Conservation (phyloP, 768 basidiomycete species). For the Leucosporidium scottii region DNA sequence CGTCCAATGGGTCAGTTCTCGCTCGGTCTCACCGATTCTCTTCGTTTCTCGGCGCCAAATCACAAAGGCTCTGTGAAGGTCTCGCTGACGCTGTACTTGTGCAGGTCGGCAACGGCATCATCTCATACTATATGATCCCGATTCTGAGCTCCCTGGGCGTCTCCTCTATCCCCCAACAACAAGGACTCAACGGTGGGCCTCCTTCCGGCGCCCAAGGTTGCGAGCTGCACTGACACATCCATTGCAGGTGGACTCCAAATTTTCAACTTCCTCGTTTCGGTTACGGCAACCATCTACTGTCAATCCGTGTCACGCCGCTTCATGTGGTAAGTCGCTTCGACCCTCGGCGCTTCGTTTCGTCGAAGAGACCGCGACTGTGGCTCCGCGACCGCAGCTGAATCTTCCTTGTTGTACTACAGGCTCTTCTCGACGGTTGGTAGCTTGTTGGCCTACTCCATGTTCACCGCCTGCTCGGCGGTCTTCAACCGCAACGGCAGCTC, state of each 20-base stretch:
- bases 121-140: not conserved
- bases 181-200: too few relatives aligned
- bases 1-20: not conserved
- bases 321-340: not conserved
- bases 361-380: too few relatives aligned
- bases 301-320: not conserved
- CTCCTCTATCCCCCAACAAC: not conserved
- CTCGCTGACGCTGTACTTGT: too few relatives aligned
- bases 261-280: constrained; percentile 8
- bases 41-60: too few relatives aligned
- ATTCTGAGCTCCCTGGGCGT: constrained; percentile 25
- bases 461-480: not conserved
- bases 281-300: not conserved
- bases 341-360: not conserved
- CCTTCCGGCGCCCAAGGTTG: too few relatives aligned
- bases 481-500: too few relatives aligned
- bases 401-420: not conserved
- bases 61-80: too few relatives aligned
- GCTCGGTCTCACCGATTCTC: too few relatives aligned
- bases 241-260: constrained; percentile 3
- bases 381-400: not conserved
- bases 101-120: constrained; percentile 13
- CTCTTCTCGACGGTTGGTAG: not conserved
- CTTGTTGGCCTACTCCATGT: constrained; percentile 1
- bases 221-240: not conserved